Conservation (phyloP, 805 yeast genomes). For the Spathaspora sp. region DNA sequence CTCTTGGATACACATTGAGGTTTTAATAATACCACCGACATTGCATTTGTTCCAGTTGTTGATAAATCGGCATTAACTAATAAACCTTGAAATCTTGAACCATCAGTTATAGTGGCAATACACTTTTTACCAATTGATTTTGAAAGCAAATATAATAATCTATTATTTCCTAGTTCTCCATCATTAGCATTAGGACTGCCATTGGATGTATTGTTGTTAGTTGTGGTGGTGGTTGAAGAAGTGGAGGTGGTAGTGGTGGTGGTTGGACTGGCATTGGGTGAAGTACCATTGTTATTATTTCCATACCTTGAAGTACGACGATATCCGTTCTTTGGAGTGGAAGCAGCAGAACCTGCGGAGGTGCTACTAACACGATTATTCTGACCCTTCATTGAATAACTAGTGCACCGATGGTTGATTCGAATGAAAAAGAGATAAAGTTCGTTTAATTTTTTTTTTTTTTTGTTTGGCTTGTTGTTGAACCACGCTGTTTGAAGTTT, state of each 20-base stretch:
- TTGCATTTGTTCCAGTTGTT: slow-evolving; percentile 31
- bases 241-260: neutral
- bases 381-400: slow-evolving; percentile 18
- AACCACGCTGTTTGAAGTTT: neutral
- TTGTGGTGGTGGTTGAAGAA: neutral
- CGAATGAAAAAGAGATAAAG: neutral
- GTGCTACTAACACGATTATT: slow-evolving; percentile 12
- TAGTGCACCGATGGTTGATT: neutral
- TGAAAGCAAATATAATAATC: slow-evolving; percentile 51
- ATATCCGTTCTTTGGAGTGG: slow-evolving; percentile 16
- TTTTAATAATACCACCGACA: slow-evolving; percentile 53
- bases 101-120: slow-evolving; percentile 58
- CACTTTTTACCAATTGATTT: slow-evolving; percentile 56
- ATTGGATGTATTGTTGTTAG: neutral
- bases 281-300: neutral
- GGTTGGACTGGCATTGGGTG: neutral
- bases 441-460: no score
- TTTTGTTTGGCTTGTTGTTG: neutral
- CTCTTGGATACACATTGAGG: slow-evolving; percentile 40
- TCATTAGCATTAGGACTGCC: slow-evolving; percentile 1
- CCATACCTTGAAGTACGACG: slow-evolving; percentile 13
- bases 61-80: slow-evolving; percentile 45
- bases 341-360: neutral
- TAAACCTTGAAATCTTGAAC: slow-evolving; percentile 57
- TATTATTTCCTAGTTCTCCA: slow-evolving; percentile 35